Conservation (phyloP, 1,139 yeast species). For the Kodamaea suecica region DNA sequence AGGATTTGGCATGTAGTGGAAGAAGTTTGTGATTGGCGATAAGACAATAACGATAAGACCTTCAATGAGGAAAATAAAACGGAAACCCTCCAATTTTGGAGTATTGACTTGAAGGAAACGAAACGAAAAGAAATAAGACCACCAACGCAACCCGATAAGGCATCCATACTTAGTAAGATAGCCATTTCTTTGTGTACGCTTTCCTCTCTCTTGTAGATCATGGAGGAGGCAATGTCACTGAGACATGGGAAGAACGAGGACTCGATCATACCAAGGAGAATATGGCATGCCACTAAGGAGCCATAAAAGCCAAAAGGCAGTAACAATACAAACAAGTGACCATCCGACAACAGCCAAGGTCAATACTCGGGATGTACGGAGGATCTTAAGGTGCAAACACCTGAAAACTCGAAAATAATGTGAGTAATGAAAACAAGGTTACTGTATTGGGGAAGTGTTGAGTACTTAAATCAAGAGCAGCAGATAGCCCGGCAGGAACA, state of each 20-base stretch:
- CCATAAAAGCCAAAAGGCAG: conserved; percentile 17
- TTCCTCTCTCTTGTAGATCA: conserved; percentile 39
- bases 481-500: conserved; percentile 21
- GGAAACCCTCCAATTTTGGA: conserved; percentile 32
- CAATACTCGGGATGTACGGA: conserved; percentile 13
- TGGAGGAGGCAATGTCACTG: conserved; percentile 32
- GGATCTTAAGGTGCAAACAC: conserved; percentile 15
- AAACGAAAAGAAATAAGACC: conserved; percentile 40
- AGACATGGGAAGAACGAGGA: conserved; percentile 33
- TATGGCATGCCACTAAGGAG: conserved; percentile 16
- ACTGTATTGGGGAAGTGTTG: conserved; percentile 20
- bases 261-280: conserved; percentile 24
- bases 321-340: conserved; percentile 20
- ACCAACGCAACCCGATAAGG: conserved; percentile 39
- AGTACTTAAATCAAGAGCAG: conserved; percentile 15
- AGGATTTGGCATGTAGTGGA: conserved; percentile 17
- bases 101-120: conserved; percentile 33
- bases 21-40: conserved; percentile 25
- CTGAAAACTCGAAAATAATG: conserved; percentile 13
- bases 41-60: conserved; percentile 28
- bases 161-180: conserved; percentile 39
- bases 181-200: conserved; percentile 43
- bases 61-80: conserved; percentile 33
- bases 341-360: conserved; percentile 16
- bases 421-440: conserved; percentile 22